phyloP scores from a whole-genome alignment of 371 early-diverging fungal species.

The Mortierella sp. region DNA sequence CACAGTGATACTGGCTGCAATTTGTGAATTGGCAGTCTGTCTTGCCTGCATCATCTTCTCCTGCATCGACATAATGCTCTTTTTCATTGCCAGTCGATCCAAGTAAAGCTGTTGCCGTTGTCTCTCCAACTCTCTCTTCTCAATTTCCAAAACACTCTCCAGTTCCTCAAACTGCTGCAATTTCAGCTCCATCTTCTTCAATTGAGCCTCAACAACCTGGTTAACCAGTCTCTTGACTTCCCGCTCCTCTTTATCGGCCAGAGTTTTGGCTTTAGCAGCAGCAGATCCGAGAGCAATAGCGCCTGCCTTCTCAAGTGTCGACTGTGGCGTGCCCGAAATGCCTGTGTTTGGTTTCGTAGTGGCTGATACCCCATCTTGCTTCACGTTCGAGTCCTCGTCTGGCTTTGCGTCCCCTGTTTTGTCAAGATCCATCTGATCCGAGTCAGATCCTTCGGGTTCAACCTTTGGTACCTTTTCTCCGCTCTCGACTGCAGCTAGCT shows the following conservation, averaged over 20 bases:
- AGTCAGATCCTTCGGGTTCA: slow-evolving; percentile 21
- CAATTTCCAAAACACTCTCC: slow-evolving; percentile 88
- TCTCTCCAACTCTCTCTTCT: slow-evolving; percentile 83
- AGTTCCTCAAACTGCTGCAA: slow-evolving; percentile 93
- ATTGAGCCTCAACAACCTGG: slow-evolving; percentile 86
- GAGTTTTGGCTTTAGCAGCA: slow-evolving; percentile 73
- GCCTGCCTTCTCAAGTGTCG: slow-evolving; percentile 68
- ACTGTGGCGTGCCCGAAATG: slow-evolving; percentile 47
- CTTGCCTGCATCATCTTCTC: slow-evolving; percentile 60
- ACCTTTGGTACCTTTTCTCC: slow-evolving; percentile 13
- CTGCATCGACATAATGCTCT: slow-evolving; percentile 64
- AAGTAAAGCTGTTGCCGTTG: slow-evolving; percentile 85
- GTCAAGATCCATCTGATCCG: slow-evolving; percentile 57
- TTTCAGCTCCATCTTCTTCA: slow-evolving; percentile 90
- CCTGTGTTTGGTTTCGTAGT: too few species aligned
- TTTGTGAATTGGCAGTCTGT: slow-evolving; percentile 31
- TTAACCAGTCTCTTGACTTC: slow-evolving; percentile 86
- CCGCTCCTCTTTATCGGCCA: slow-evolving; percentile 61
- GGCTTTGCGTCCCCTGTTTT: slow-evolving; percentile 21
- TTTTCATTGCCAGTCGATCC: slow-evolving; percentile 79
- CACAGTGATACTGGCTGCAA: slow-evolving; percentile 27
- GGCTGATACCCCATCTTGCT: slow-evolving; percentile 11
- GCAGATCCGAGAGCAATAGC: slow-evolving; percentile 75
- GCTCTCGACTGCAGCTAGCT: slow-evolving; percentile 24
- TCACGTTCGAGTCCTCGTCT: slow-evolving; percentile 25